Percentiles rank a stretch among this genome's conserved stretches.
These are phyloP conservation scores for Hibiscus mutabilis DNA, from an alignment of 345 rosid species.

Conservation along the genomic window DNA sequence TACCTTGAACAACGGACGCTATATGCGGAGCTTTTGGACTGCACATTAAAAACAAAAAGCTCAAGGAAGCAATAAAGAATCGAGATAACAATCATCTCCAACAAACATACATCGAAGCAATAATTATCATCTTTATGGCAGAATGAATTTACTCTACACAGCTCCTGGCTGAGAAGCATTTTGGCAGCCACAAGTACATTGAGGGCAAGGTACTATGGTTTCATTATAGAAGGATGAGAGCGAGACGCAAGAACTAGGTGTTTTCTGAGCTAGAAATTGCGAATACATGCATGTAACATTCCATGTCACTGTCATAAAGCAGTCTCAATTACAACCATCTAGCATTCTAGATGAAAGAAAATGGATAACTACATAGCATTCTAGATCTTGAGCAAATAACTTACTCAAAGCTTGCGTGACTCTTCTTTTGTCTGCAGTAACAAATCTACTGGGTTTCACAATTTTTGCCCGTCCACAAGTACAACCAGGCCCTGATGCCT, in stretches of 20 bases:
- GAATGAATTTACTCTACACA: slow-evolving; percentile 70
- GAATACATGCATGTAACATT: slow-evolving; percentile 83
- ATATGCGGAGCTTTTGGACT: slow-evolving; percentile 49
- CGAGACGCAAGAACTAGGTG: slow-evolving; percentile 87
- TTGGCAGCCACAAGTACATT: slow-evolving; percentile 83
- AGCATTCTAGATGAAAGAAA: neutral
- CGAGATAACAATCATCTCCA: neutral
- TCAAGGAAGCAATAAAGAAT: slow-evolving; percentile 2
- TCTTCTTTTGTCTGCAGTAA: slow-evolving; percentile 56
- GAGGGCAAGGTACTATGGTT: slow-evolving; percentile 70
- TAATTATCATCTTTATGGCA: neutral
- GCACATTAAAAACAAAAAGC: slow-evolving; percentile 17
- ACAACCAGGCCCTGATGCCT: slow-evolving; percentile 86
- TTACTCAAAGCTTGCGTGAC: slow-evolving; percentile 77
- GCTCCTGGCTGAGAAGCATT: slow-evolving; percentile 32
- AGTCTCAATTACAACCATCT: slow-evolving; percentile 2
- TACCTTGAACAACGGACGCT: slow-evolving; percentile 49
- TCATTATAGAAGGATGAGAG: slow-evolving; percentile 78
- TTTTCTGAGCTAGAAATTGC: slow-evolving; percentile 63
- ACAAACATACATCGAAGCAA: neutral
- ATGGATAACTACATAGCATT: neutral
- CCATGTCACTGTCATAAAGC: slow-evolving; percentile 75
- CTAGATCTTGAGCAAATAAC: slow-evolving; percentile 19
- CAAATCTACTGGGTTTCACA: slow-evolving; percentile 47
- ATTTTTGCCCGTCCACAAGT: slow-evolving; percentile 61